Conservation (phyloP, 305 asterid genomes). For the Andrographis paniculata region DNA sequence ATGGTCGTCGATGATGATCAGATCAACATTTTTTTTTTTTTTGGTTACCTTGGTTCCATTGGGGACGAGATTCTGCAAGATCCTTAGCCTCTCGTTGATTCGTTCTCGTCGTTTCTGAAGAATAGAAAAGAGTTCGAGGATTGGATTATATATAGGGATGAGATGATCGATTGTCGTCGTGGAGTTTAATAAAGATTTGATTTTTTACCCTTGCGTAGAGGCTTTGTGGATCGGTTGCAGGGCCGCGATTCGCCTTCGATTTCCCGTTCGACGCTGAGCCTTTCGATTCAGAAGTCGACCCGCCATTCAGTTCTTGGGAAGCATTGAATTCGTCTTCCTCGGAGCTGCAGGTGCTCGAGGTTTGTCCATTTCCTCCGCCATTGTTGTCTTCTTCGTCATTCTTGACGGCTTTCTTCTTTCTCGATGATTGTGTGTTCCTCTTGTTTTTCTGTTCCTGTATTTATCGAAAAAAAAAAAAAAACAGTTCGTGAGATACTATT, state of each 20-base stretch:
- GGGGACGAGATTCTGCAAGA: slow-evolving; percentile 83
- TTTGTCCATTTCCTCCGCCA: slow-evolving; percentile 25
- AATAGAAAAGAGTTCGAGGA: neutral
- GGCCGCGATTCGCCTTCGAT: slow-evolving; percentile 46
- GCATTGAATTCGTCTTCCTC: slow-evolving; percentile 41
- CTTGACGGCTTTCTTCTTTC: slow-evolving; percentile 27
- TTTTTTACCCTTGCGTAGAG: slow-evolving; percentile 75
- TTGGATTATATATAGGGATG: neutral
- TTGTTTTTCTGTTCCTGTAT: slow-evolving; percentile 32
- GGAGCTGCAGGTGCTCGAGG: slow-evolving; percentile 33
- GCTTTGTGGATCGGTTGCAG: slow-evolving; percentile 87
- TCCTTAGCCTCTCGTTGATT: slow-evolving; percentile 64
- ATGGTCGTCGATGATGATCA: neutral
- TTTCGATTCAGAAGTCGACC: slow-evolving; percentile 18
- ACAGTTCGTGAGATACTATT: slow-evolving; percentile 7
- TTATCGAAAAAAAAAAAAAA: neutral
- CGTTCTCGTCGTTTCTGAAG: slow-evolving; percentile 73
- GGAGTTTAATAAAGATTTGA: no score
- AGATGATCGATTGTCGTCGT: no score
- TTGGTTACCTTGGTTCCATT: slow-evolving; percentile 73
- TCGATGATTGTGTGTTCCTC: slow-evolving; percentile 20
- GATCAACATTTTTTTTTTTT: no score
- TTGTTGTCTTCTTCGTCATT: slow-evolving; percentile 32
- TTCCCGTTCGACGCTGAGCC: slow-evolving; percentile 30
- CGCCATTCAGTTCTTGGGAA: slow-evolving; percentile 35